Percentiles rank a stretch among this genome's conserved stretches.
Conservation (phyloP, 1,139 yeast species). For the Candida tropicalis region DNA sequence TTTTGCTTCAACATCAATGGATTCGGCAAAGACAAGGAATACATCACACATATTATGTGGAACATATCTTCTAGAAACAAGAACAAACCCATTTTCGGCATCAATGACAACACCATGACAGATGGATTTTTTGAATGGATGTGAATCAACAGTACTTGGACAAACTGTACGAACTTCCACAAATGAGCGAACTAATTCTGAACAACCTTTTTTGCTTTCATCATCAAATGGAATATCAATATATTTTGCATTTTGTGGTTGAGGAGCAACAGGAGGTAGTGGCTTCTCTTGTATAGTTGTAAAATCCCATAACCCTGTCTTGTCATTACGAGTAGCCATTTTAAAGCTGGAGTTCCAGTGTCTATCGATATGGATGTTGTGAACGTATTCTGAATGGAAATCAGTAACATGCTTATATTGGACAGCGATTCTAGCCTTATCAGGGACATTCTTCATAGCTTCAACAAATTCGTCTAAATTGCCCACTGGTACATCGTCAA, state of each 20-base stretch:
- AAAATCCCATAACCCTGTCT: slow-evolving; percentile 88
- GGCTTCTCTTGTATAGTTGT: slow-evolving; percentile 65
- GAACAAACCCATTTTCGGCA: slow-evolving; percentile 74
- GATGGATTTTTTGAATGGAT: slow-evolving; percentile 59
- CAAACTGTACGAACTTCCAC: slow-evolving; percentile 67
- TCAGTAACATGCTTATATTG: slow-evolving; percentile 80
- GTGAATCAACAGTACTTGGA: slow-evolving; percentile 77
- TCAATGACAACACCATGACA: slow-evolving; percentile 84
- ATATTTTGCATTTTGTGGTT: slow-evolving; percentile 67
- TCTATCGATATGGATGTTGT: slow-evolving; percentile 72
- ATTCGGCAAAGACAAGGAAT: slow-evolving; percentile 80
- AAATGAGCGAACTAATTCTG: slow-evolving; percentile 54
- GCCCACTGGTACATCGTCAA: slow-evolving; percentile 75
- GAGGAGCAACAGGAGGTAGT: slow-evolving; percentile 46
- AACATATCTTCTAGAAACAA: slow-evolving; percentile 76
- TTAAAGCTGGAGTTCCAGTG: slow-evolving; percentile 82
- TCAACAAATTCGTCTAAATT: slow-evolving; percentile 74
- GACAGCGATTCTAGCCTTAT: slow-evolving; percentile 69
- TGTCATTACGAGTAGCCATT: slow-evolving; percentile 75
- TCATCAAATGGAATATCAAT: slow-evolving; percentile 69
- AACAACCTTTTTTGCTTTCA: slow-evolving; percentile 46
- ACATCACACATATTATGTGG: slow-evolving; percentile 88
- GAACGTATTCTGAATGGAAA: slow-evolving; percentile 69
- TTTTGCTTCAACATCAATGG: slow-evolving; percentile 77
- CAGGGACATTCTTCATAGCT: slow-evolving; percentile 79